These are phyloP conservation scores for Podila epigama DNA, from an alignment of 192 early-diverging fungal species.

Conservation along the genomic window DNA sequence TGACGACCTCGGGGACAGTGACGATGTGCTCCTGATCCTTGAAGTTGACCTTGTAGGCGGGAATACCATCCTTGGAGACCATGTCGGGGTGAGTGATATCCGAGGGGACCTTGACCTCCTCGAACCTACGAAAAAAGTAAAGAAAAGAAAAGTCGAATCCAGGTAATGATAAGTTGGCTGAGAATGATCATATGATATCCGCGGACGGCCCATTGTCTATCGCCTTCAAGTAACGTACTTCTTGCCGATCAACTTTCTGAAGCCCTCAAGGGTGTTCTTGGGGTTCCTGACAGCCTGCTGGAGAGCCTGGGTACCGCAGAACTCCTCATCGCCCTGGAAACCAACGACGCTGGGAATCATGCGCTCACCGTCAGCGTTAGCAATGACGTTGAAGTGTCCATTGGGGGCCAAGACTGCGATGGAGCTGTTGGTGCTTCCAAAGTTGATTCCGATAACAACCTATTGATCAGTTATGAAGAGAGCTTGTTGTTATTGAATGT, in stretches of 20 bases:
- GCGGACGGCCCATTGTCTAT: too few species aligned
- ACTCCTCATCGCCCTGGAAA: constrained; percentile 91
- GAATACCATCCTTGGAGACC: constrained; percentile 61
- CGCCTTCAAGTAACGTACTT: constrained; percentile 57
- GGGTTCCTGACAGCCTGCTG: constrained; percentile 72
- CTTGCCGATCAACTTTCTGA: constrained; percentile 86
- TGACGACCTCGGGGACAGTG: constrained; percentile 75
- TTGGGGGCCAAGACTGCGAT: constrained; percentile 65
- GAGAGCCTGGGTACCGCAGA: constrained; percentile 56
- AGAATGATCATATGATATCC: too few species aligned
- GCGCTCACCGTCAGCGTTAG: constrained; percentile 98
- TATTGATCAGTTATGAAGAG: neutral
- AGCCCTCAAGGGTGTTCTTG: constrained; percentile 89
- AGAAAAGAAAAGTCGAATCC: neutral
- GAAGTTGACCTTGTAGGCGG: constrained; percentile 70
- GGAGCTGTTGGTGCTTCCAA: constrained; percentile 86
- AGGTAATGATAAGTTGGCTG: neutral
- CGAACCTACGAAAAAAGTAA: constrained; percentile 33
- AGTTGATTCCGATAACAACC: constrained; percentile 79
- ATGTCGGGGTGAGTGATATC: constrained; percentile 56
- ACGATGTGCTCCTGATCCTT: constrained; percentile 68
- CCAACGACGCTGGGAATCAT: constrained; percentile 94
- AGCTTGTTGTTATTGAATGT: neutral
- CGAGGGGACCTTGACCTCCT: constrained; percentile 49
- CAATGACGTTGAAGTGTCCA: constrained; percentile 69